phyloP scores from a whole-genome alignment of 2,329 filamentous ascomycete genomes.

The Ceratocystis eucalypticola region DNA sequence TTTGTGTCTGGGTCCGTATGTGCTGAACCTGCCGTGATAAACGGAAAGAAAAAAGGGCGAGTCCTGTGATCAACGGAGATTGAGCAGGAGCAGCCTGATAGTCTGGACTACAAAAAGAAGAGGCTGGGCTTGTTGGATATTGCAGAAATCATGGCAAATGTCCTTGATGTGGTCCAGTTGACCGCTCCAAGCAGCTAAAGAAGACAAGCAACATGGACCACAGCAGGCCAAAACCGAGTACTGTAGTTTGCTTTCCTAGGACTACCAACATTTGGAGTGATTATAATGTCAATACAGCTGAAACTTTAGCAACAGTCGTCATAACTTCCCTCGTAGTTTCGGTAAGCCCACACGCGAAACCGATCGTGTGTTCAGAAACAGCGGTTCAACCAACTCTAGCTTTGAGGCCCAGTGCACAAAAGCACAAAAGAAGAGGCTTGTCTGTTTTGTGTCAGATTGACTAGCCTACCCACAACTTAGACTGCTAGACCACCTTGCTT shows the following conservation, averaged over 20 bases:
- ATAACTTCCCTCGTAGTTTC: neutral
- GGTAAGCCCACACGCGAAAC: neutral
- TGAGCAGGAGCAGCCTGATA: neutral
- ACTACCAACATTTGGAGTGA: neutral
- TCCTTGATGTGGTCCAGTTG: no score
- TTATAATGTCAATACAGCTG: neutral
- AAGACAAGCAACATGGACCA: no score
- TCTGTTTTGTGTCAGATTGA: neutral
- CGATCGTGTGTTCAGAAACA: slow-evolving; percentile 6
- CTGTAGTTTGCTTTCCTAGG: no score
- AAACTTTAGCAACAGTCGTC: neutral
- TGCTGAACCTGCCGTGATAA: neutral
- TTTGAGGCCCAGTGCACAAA: neutral
- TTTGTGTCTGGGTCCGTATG: slow-evolving; percentile 1
- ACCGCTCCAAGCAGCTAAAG: no score
- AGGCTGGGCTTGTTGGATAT: neutral
- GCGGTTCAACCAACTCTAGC: neutral
- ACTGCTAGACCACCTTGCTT: neutral
- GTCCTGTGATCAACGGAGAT: neutral
- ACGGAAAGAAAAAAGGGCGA: neutral
- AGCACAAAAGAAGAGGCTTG: neutral
- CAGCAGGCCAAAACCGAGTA: no score
- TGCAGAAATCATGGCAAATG: neutral
- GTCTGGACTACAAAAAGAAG: neutral
- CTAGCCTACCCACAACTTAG: neutral